A percentile compares a stretch with the other conserved stretches of the same genome.
phyloP scores from a whole-genome alignment of 2,329 filamentous ascomycete species.

The Fusarium poae region DNA sequence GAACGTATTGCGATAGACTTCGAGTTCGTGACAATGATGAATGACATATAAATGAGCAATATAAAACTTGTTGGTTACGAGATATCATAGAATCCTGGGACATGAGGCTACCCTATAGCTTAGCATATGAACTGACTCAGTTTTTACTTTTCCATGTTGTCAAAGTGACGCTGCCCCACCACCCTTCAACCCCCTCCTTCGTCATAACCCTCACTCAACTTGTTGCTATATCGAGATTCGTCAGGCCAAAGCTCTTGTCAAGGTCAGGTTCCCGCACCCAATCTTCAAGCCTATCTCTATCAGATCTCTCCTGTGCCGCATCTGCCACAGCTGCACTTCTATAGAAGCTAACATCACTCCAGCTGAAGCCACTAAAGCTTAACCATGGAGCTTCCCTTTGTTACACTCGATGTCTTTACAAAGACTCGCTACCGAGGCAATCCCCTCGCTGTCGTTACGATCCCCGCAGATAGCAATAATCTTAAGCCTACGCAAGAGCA shows the following conservation, averaged over 20 bases:
- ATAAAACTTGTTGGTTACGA: no score
- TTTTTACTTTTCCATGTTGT: constrained; percentile 20
- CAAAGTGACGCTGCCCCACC: constrained; percentile 32
- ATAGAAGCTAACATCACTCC: constrained; percentile 8
- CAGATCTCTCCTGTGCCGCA: constrained; percentile 3
- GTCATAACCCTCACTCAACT: constrained; percentile 20
- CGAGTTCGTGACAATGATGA: neutral
- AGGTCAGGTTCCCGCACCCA: constrained; percentile 10
- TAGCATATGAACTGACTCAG: constrained; percentile 27
- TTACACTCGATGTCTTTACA: constrained; percentile 71
- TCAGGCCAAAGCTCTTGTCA: constrained; percentile 9
- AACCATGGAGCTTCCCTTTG: constrained; percentile 60
- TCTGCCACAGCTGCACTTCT: neutral
- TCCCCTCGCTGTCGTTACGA: constrained; percentile 70
- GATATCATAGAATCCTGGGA: neutral
- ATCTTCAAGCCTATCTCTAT: neutral
- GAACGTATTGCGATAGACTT: neutral
- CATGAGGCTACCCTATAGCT: constrained; percentile 31
- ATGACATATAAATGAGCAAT: no score
- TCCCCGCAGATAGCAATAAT: constrained; percentile 56
- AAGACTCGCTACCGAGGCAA: constrained; percentile 66
- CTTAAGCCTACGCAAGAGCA: constrained; percentile 61
- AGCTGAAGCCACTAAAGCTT: constrained; percentile 43
- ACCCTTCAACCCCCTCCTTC: constrained; percentile 20
- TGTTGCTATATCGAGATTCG: constrained; percentile 30